Evolutionary conservation across 78 protist genomes (phyloP), one percentile per base, ranked within the genome.

Genomic region (Cavenderia fasciculata): DNA sequence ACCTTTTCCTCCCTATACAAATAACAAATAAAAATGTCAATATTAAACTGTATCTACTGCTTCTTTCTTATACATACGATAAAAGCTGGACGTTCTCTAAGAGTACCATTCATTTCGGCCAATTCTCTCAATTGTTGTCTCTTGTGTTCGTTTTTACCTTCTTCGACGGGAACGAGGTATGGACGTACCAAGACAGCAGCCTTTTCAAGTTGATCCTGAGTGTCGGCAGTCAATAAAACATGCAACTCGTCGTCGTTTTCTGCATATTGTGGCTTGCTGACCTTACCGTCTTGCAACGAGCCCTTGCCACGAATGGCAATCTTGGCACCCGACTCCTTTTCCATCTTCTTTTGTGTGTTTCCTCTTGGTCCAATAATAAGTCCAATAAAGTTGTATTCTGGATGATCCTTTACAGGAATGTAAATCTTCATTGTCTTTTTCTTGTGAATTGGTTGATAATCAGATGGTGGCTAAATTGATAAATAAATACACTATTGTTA

Each of bases 81-180:
- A 27, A 59, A 93, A 0, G 88, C 85, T 5, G 90, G 79, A 21
- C 94, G 59, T 29, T 93, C 95, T 33, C 95, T 44, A 4, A 96
- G 94, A 1, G 98, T 97, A 40, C 98, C 98, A 63, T 97, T 95
- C 91, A 95, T 75, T 31, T 78, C 66, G 0, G 98, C 98, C 47
- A 97, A 86, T 56, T 95, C 96, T 29, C 95, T 73, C 36, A 97
- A 89, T 90, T 97, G 98, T 68, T 54, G 74, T 36, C 88, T 47
- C 86, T 97, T 97, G 75, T 82, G 94, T 71, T 96, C 98, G 85
- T 97, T 97, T 38, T 94, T 69, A 2, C 79, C 76, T 52, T 97
- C 98, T 25, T 94, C 95, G 41, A 92, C 94, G 16, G 96, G 96
- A 18, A 63, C 52, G 19, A 95, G 51, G 47, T 92, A 79, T 62